Conservation (phyloP, 305 asterid species). For the Solanum hybrid region DNA sequence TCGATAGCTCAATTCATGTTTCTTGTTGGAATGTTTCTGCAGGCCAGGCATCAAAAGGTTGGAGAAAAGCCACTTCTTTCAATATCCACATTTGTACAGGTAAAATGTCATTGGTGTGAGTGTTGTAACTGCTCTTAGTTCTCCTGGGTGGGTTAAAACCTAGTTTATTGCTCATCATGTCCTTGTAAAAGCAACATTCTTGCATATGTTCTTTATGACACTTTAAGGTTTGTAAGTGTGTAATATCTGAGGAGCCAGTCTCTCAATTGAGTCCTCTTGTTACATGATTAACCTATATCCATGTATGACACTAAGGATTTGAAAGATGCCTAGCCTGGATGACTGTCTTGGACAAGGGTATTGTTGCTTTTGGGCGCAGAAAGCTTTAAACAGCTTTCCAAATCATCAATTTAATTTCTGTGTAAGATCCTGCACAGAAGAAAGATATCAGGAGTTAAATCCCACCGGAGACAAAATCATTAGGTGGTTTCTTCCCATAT, state of each 20-base stretch:
- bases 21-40: conserved; percentile 15
- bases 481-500: not conserved
- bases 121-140: conserved; percentile 1
- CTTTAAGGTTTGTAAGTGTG: not conserved
- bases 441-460: not conserved
- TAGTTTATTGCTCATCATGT: not conserved
- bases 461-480: not conserved
- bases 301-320: not conserved
- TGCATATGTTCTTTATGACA: not conserved
- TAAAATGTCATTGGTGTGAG: conserved; percentile 6
- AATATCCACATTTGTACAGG: conserved; percentile 83
- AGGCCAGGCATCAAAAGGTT: conserved; percentile 83
- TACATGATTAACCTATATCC: not conserved
- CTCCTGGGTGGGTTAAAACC: not conserved
- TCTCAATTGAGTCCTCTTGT: not conserved
- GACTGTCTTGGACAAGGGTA: not conserved
- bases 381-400: not conserved
- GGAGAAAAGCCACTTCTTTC: conserved; percentile 95
- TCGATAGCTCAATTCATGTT: not conserved
- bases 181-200: not conserved
- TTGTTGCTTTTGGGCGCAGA: not conserved
- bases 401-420: not conserved
- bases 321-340: not conserved
- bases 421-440: not conserved
- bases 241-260: not conserved